A percentile compares a stretch with the other conserved stretches of the same genome.
These are phyloP conservation scores for Xylariomycetidae sp. DNA, from an alignment of 2,329 filamentous ascomycete genomes.

Conservation along the genomic window DNA sequence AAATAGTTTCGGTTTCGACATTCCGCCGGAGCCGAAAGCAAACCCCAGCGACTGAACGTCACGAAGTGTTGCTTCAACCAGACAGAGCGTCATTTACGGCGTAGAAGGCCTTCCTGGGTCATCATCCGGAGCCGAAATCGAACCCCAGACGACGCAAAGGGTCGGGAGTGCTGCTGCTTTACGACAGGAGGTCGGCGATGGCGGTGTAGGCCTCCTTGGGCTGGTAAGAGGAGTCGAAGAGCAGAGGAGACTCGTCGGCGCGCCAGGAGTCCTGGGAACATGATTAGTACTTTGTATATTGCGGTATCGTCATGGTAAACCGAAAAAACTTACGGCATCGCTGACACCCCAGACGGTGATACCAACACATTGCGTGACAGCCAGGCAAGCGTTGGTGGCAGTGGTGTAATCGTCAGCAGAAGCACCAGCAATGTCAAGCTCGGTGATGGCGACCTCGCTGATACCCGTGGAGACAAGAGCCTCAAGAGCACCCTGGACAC, in stretches of 20 bases:
- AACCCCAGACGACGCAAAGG: too few species aligned
- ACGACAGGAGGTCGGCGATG: constrained; percentile 9
- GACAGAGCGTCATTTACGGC: too few species aligned
- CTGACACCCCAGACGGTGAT: constrained; percentile 38
- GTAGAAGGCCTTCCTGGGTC: too few species aligned
- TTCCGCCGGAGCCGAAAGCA: too few species aligned
- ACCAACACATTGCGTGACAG: constrained; percentile 41
- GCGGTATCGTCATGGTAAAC: not conserved
- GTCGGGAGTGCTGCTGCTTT: too few species aligned
- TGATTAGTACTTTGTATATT: not conserved
- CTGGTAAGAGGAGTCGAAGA: constrained; percentile 27
- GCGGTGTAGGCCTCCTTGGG: constrained; percentile 28
- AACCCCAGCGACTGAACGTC: too few species aligned
- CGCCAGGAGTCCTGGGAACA: constrained; percentile 9
- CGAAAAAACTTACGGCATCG: constrained; percentile 6
- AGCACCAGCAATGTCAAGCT: constrained; percentile 47
- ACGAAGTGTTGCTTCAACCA: too few species aligned
- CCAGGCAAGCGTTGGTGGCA: constrained; percentile 37
- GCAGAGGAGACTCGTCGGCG: constrained; percentile 6
- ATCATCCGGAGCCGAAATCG: too few species aligned
- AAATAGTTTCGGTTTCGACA: too few species aligned
- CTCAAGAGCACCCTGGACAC: constrained; percentile 34
- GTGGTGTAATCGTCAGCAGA: constrained; percentile 37
- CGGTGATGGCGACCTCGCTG: constrained; percentile 45
- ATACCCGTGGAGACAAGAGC: constrained; percentile 35